Evolutionary conservation across 495 filamentous ascomycete species (phyloP), one percentile per base, ranked within the genome.

Genomic region (Penicillium longicatenatum): DNA sequence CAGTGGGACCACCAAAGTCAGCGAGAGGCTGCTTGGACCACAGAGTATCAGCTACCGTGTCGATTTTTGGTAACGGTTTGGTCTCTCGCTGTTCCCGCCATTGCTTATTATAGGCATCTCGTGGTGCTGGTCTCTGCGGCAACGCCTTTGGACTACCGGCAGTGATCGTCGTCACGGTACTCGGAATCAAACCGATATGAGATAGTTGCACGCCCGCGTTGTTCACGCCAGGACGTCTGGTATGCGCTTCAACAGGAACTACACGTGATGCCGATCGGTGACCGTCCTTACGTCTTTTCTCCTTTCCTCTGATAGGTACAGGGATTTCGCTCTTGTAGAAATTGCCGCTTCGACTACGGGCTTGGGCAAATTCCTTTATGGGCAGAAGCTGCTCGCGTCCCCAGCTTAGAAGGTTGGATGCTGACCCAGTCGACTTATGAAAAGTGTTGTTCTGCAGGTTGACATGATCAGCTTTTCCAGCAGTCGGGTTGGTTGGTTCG

Each of bases 1-100:
- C 22, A 10, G 24, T 29, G 45, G 12, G 16, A 17, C 30, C 30
- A 39, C 33, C 31, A 35, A 39, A 35, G 4, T 16, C 6, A 5
- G n/a, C 7, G 3, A 12, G 30, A 51, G n/a, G 4, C 6, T 49
- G 22, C 22, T 11, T 39, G 7, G 19, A 12, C 2, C 3, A 8
- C 17, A 21, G 4, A n/a, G 65, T 88, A 87, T 3, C 91, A 16
- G 88, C 49, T 10, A 57, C 44, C 31, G 56, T 37, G 48, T 65
- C 59, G 42, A 71, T 58, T 16, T 69, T 62, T 31, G 63, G 50
- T 14, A 21, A 14, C 11, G 48, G 48, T 5, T 20, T 35, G 30
- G 17, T 11, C 19, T 26, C 19, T 43, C 22, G 50, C 2, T 26
- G 19, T 53, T 43, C 50, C 21, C 39, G 17, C n/a, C 5, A 41